These are phyloP conservation scores for Pythium phragmitis DNA, from an alignment of 352 stramenopile genomes.

Conservation along the genomic window DNA sequence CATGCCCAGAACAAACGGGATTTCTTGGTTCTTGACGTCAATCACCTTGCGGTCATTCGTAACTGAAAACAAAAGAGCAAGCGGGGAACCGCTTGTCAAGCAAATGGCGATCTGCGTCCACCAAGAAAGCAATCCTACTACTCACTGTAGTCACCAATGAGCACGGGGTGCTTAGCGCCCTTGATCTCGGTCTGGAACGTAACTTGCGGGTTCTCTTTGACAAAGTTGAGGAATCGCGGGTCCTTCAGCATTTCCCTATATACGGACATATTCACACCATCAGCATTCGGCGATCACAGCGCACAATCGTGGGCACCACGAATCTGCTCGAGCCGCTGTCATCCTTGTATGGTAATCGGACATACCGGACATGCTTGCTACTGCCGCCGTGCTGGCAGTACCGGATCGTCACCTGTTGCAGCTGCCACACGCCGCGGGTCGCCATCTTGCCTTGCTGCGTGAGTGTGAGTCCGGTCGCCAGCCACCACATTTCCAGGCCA, in stretches of 20 bases:
- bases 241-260: constrained; percentile 66
- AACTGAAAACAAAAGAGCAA: constrained; percentile 37
- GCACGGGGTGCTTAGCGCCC: constrained; percentile 71
- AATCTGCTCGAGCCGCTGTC: neutral
- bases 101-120: neutral
- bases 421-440: constrained; percentile 48
- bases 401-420: constrained; percentile 47
- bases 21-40: constrained; percentile 89
- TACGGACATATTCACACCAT: neutral
- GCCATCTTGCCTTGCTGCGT: constrained; percentile 30
- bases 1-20: constrained; percentile 79
- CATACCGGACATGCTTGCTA: constrained; percentile 71
- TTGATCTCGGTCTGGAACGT: constrained; percentile 85
- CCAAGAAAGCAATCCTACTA: constrained; percentile 7
- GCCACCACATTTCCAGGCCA: constrained; percentile 26
- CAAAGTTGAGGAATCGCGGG: constrained; percentile 77
- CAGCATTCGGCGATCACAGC: neutral
- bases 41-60: constrained; percentile 80
- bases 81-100: neutral
- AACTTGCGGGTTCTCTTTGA: constrained; percentile 87
- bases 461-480: constrained; percentile 21
- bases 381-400: constrained; percentile 53
- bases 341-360: neutral
- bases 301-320: neutral
- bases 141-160: constrained; percentile 85